These are phyloP conservation scores for Cladosporium sp. DNA, from an alignment of 2,329 filamentous ascomycete genomes.

Conservation along the genomic window DNA sequence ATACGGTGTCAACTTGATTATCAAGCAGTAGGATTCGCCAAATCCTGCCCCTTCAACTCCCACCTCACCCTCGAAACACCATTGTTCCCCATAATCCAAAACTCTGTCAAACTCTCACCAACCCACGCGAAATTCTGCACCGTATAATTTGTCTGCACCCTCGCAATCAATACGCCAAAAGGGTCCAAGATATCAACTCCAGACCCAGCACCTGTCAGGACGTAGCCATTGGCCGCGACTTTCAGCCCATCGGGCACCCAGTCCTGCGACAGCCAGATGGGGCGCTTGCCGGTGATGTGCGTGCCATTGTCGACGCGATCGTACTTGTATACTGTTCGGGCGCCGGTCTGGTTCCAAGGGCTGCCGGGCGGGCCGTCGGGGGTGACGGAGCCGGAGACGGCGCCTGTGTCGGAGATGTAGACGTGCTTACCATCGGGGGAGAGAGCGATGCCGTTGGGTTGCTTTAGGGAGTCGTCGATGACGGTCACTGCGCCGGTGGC, in stretches of 20 bases:
- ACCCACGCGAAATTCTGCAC: constrained; percentile 51
- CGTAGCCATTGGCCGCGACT: constrained; percentile 45
- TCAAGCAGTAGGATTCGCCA: constrained; percentile 21
- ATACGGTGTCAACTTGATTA: not conserved
- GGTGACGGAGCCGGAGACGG: constrained; percentile 31
- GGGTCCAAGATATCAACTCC: constrained; percentile 47
- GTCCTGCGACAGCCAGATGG: constrained; percentile 44
- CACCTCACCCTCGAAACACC: constrained; percentile 45
- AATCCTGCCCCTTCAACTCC: constrained; percentile 40
- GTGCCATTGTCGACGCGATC: constrained; percentile 42
- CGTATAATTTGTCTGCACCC: constrained; percentile 48
- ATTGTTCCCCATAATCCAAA: constrained; percentile 46
- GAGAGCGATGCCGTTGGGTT: constrained; percentile 51
- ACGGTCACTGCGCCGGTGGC: constrained; percentile 44
- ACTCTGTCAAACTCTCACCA: constrained; percentile 41
- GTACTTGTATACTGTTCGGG: constrained; percentile 44
- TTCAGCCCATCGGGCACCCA: constrained; percentile 49
- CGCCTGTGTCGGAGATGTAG: constrained; percentile 49
- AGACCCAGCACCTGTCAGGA: constrained; percentile 43
- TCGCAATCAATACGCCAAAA: constrained; percentile 42
- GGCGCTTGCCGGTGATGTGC: constrained; percentile 42
- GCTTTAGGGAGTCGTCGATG: constrained; percentile 46
- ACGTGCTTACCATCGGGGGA: constrained; percentile 47
- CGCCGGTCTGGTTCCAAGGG: constrained; percentile 37
- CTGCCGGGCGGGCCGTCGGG: constrained; percentile 33